Percentiles rank a stretch among this genome's conserved stretches.
Conservation (phyloP, 1,284 basidiomycete genomes). For the Ceratobasidium theobromae region DNA sequence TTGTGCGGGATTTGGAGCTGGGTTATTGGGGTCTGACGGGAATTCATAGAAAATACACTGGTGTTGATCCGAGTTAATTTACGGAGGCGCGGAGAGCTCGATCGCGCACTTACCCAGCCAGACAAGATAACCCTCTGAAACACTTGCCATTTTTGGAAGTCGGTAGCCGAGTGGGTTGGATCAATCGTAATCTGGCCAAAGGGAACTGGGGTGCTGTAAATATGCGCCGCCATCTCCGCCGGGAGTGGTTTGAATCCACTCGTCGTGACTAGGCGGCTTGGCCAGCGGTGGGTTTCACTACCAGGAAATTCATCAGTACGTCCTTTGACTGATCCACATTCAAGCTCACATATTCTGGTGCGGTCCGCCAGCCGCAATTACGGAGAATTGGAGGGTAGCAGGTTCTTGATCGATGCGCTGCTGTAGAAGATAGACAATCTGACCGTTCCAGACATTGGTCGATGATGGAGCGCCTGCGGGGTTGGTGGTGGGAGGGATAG, state of each 20-base stretch:
- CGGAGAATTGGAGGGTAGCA: conserved; percentile 8
- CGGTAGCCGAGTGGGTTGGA: neutral
- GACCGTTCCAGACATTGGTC: conserved; percentile 1
- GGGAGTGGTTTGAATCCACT: conserved; percentile 17
- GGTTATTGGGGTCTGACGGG: neutral
- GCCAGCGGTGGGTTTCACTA: conserved; percentile 20
- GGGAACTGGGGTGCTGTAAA: conserved; percentile 2
- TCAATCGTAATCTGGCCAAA: conserved; percentile 26
- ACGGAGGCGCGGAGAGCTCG: neutral
- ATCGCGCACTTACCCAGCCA: conserved; percentile 3
- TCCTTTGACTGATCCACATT: neutral
- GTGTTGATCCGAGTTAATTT: neutral
- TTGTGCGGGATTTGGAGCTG: neutral
- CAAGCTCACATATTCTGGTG: conserved; percentile 1
- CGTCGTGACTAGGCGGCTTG: neutral
- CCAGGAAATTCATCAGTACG: neutral
- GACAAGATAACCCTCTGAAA: conserved; percentile 18
- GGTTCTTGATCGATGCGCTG: conserved; percentile 19
- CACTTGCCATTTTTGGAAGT: conserved; percentile 18
- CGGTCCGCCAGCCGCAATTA: conserved; percentile 14
- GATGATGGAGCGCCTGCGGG: neutral
- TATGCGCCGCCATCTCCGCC: neutral
- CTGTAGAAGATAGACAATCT: conserved; percentile 21
- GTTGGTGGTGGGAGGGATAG: neutral
- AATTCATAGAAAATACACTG: conserved; percentile 30